phyloP scores from a whole-genome alignment of 257 asterid genomes.

The Knoxia roxburghii region DNA sequence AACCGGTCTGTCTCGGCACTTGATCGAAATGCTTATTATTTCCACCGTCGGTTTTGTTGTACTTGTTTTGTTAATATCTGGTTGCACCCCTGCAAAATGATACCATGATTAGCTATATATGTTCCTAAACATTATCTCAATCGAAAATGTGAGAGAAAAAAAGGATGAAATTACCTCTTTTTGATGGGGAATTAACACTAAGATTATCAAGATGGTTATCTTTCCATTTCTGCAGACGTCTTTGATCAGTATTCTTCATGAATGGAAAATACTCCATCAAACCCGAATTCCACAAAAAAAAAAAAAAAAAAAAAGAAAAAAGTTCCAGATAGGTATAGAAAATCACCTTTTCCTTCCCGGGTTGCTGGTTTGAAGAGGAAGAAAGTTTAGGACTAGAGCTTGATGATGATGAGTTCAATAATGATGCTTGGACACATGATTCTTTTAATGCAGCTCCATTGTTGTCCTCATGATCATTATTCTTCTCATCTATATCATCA shows the following conservation, averaged over 20 bases:
- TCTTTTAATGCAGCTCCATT: neutral
- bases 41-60: slow-evolving; percentile 26
- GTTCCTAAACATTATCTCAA: too few species aligned
- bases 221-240: slow-evolving; percentile 4
- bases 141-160: neutral
- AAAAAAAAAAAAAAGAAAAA: neutral
- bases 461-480: too few species aligned
- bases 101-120: too few species aligned
- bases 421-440: neutral
- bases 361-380: neutral
- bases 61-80: slow-evolving; percentile 16
- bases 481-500: too few species aligned
- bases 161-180: neutral
- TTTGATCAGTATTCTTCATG: slow-evolving; percentile 8
- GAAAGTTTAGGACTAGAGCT: neutral
- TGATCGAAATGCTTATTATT: slow-evolving; percentile 32
- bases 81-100: neutral
- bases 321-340: neutral
- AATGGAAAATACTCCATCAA: neutral
- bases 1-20: slow-evolving; percentile 43
- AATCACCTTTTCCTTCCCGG: neutral
- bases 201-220: slow-evolving; percentile 1
- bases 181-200: neutral
- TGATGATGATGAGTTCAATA: neutral
- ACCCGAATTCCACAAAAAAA: neutral